Percentiles rank a stretch among this genome's conserved stretches.
phyloP scores from a whole-genome alignment of 805 yeast genomes.

The Lachancea quebecensis region DNA sequence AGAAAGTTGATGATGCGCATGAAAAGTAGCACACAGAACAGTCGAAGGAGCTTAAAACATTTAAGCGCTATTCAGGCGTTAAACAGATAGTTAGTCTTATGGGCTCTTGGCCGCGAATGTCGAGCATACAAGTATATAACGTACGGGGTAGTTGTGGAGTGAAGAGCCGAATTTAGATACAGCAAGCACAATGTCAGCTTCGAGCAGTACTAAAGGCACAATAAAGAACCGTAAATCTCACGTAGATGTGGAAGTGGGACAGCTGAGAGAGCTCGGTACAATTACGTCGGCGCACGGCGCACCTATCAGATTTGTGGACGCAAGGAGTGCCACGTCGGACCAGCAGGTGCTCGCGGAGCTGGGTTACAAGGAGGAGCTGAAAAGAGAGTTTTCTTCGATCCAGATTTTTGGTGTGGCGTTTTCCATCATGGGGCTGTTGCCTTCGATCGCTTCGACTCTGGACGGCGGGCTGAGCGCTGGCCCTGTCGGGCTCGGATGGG shows the following conservation, averaged over 20 bases:
- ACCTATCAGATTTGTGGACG: constrained; percentile 15
- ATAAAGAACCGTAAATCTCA: constrained; percentile 1
- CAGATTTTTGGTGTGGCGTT: constrained; percentile 65
- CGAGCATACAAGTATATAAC: no score
- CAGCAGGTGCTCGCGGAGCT: constrained; percentile 30
- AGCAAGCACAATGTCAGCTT: constrained; percentile 3
- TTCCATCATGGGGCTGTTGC: constrained; percentile 59
- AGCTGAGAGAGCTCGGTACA: constrained; percentile 9
- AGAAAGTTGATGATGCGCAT: not conserved
- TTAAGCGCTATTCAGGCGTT: no score
- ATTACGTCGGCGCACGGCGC: constrained; percentile 16
- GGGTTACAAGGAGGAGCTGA: constrained; percentile 63
- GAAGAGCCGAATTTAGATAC: not conserved
- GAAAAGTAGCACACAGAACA: not conserved
- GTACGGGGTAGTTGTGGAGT: no score
- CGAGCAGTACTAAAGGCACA: constrained; percentile 6
- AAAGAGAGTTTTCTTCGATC: constrained; percentile 49
- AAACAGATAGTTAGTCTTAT: no score
- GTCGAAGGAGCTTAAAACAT: no score
- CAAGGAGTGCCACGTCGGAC: constrained; percentile 13
- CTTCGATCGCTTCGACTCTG: constrained; percentile 46
- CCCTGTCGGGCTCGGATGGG: constrained; percentile 55
- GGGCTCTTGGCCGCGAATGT: no score
- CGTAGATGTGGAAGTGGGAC: constrained; percentile 8
- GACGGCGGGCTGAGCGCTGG: constrained; percentile 39